Evolutionary conservation across 495 filamentous ascomycete genomes (phyloP), one percentile per base, ranked within the genome.

Genomic region (Astrothelium subdiscretum): DNA sequence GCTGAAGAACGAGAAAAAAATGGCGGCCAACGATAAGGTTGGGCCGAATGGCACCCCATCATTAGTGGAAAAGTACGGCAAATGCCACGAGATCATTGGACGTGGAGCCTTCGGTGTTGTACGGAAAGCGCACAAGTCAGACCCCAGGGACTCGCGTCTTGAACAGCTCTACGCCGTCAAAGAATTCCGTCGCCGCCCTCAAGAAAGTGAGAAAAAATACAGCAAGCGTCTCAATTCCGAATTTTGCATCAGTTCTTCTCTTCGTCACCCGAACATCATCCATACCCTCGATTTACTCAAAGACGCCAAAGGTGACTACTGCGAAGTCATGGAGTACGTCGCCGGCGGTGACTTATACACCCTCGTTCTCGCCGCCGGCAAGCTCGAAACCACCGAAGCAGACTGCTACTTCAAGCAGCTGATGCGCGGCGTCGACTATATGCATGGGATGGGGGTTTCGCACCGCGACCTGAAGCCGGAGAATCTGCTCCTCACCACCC

Each of bases 391-490:
- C 61, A 73, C 81, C 43, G 94, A 99, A 73, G 94, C 94, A 31
- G 94, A 99, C 74, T 99, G 94, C 76, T 95, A 91, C 73, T 99
- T 99, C 81, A 96, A 97, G 77, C 94, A 99, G 74, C 83, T 99
- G 68, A 97, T 99, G 95, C 91, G 95, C 58, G 94, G 95, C 32
- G 95, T 99, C 48, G 92, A 97, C 73, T 99, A 99, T 74, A 90
- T 99, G 83, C 94, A 99, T 74, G 94, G 97, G 70, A 99, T 99
- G 94, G 94, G 94, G 26, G 94, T 99, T 40, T 92, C 94, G 10
- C 94, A 99, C 73, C 89, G 94, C 66, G 94, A 99, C 69, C 76
- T 99, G 32, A 99, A 99, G 75, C 94, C 94, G 29, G 94, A 99
- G 75, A 98, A 99, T 67, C 81, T 99, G 20, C 84, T 99, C 0